Conservation (phyloP, 2,329 filamentous ascomycete species). For the Epichloe coenophiala region DNA sequence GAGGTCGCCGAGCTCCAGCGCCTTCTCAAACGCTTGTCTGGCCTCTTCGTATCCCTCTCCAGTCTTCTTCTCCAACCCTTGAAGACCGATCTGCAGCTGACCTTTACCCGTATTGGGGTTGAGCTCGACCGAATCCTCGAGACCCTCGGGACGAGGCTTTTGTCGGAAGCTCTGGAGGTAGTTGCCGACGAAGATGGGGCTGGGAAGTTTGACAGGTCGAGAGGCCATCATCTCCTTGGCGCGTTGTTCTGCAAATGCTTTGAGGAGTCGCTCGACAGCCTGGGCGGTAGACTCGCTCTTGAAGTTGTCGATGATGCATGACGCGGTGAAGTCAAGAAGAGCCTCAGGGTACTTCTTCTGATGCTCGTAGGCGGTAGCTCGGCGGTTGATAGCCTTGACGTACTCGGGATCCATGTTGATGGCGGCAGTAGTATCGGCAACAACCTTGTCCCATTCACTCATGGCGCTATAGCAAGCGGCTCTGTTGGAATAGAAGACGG, state of each 20-base stretch:
- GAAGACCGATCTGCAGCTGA: conserved; percentile 71
- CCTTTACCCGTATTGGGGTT: conserved; percentile 68
- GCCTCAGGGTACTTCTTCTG: conserved; percentile 84
- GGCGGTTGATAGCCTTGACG: conserved; percentile 92
- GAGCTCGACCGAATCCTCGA: conserved; percentile 72
- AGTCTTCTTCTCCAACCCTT: conserved; percentile 73
- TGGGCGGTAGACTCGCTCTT: conserved; percentile 80
- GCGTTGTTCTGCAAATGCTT: conserved; percentile 93
- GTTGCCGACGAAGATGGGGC: conserved; percentile 93
- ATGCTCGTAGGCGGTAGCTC: conserved; percentile 94
- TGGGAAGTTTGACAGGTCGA: conserved; percentile 78
- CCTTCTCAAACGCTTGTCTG: conserved; percentile 72
- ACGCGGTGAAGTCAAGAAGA: conserved; percentile 92
- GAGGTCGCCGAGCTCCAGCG: conserved; percentile 67
- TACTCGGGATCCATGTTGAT: conserved; percentile 91
- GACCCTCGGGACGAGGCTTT: conserved; percentile 62
- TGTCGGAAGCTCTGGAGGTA: conserved; percentile 97
- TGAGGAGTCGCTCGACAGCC: conserved; percentile 82
- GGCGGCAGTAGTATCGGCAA: conserved; percentile 92
- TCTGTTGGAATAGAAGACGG: conserved; percentile 97
- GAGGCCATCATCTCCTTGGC: conserved; percentile 79
- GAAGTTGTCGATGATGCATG: conserved; percentile 98
- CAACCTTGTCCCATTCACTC: conserved; percentile 86
- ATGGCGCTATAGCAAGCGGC: conserved; percentile 95
- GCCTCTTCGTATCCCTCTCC: conserved; percentile 87